Evolutionary conservation across 495 filamentous ascomycete species (phyloP).

Genomic region (Talaromyces proteolyticus): DNA sequence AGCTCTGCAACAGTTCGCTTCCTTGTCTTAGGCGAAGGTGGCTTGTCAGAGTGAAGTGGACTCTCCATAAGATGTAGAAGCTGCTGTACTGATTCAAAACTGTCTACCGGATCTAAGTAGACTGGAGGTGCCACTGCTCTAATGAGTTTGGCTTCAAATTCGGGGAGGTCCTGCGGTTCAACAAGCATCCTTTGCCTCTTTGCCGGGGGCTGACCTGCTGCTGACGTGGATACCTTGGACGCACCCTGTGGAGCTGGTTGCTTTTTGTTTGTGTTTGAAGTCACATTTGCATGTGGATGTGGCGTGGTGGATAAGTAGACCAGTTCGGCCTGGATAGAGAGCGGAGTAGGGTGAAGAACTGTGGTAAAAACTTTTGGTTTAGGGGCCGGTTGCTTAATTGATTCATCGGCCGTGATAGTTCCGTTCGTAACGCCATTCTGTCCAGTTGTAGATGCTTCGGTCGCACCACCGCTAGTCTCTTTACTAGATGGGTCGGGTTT

Average conservation of each 20-base stretch:
- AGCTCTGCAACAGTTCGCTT: constrained; percentile 94
- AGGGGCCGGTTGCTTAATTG: constrained; percentile 38
- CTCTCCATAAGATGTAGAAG: constrained; percentile 66
- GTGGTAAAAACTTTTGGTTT: constrained; percentile 67
- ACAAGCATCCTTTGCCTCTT: constrained; percentile 77
- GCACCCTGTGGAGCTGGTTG: constrained; percentile 35
- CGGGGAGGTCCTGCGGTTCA: constrained; percentile 62
- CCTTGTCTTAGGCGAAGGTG: constrained; percentile 78
- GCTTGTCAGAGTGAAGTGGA: constrained; percentile 66
- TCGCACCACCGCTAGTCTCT: constrained; percentile 10
- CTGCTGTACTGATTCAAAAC: constrained; percentile 56
- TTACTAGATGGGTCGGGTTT: constrained; percentile 22
- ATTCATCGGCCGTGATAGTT: constrained; percentile 8
- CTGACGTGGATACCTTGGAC: constrained; percentile 40
- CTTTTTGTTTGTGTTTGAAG: constrained; percentile 22
- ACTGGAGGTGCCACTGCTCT: constrained; percentile 67
- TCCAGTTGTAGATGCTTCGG: constrained; percentile 19
- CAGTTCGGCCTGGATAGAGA: constrained; percentile 68
- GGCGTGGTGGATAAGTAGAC: constrained; percentile 70
- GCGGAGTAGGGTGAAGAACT: constrained; percentile 79
- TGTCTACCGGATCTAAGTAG: constrained; percentile 67
- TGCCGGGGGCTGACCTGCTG: constrained; percentile 47
- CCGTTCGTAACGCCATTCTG: constrained; percentile 8
- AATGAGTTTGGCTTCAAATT: constrained; percentile 67
- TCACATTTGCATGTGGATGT: constrained; percentile 33